Evolutionary conservation across 2,329 filamentous ascomycete species (phyloP), one percentile per base, ranked within the genome.

Genomic region (Helotiales sp.): DNA sequence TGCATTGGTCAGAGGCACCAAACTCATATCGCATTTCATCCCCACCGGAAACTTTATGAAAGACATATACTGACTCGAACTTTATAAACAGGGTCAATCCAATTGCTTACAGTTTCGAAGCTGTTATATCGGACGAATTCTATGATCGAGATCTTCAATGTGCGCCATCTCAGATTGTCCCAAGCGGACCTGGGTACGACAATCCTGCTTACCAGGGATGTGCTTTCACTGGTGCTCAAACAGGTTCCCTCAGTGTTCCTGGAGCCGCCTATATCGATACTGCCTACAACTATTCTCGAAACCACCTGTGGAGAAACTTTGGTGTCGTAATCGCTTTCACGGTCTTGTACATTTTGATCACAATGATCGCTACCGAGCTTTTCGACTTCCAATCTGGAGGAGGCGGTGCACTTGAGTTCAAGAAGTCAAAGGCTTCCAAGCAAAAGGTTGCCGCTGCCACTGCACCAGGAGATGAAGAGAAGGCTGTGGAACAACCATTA

Each of bases 321-420:
- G 85, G 83, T 47, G 82, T 87, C 8, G 74, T 95, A 1, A 85
- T 93, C 64, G 90, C 87, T 0, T 95, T 91, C 63, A 82, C 85
- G 1, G 77, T 90, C 1, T 79, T 91, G 5, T 96, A 93, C 68
- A 82, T 96, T 12, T 63, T 86, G 10, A 73, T 93, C 29, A 93
- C 90, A 0, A 81, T 88, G 5, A 63, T 89, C 22, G 88, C 86
- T 1, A 86, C 87, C 15, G 90, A 96, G 66, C 65, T 82, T 1
- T 79, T 93, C 65, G 81, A 80, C 15, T 89, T 90, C 67, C 77
- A 80, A 19, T 74, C 76, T 1, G 75, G 76, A 15, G 88, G 85
- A 5, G 86, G 86, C n/a, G 88, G 87, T 52, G 87, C 86, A 1
- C 71, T 90, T 36, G 75, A 90, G 24, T 90, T 90, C 77, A 90